Conservation (phyloP, 202 grass and related monocot species). For the Panicum hallii region DNA sequence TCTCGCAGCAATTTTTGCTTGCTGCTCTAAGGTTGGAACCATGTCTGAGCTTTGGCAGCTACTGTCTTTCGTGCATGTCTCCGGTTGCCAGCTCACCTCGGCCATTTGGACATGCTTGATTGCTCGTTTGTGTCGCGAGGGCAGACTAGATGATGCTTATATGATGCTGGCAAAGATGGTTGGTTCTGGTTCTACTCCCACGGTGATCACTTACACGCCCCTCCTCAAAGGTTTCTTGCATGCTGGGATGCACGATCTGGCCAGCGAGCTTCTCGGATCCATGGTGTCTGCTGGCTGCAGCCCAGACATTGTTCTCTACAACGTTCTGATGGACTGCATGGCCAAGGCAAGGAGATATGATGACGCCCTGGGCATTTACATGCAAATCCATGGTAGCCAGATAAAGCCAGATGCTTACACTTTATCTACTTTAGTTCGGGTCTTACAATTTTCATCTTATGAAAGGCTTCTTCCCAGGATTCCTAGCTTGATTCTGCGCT, state of each 20-base stretch:
- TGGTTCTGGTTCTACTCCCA: conserved; percentile 54
- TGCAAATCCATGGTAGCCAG: conserved; percentile 49
- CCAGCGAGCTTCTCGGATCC: conserved; percentile 49
- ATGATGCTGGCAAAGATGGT: conserved; percentile 64
- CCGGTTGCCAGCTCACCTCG: conserved; percentile 51
- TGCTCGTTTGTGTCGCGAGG: conserved; percentile 52
- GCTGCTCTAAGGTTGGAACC: conserved; percentile 69
- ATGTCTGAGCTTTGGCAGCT: conserved; percentile 66
- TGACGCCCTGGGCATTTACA: conserved; percentile 65
- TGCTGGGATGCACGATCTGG: conserved; percentile 57
- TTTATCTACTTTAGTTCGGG: conserved; percentile 65
- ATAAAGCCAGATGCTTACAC: conserved; percentile 83
- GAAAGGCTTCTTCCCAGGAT: conserved; percentile 60
- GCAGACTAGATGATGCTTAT: conserved; percentile 60
- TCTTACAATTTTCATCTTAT: conserved; percentile 59
- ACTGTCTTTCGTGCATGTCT: conserved; percentile 58
- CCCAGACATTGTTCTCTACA: conserved; percentile 83
- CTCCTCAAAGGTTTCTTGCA: conserved; percentile 69
- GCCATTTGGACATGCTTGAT: conserved; percentile 89
- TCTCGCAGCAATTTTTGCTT: conserved; percentile 56
- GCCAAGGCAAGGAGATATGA: conserved; percentile 64
- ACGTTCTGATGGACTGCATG: conserved; percentile 88
- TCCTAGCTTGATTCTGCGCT: conserved; percentile 51
- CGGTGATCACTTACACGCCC: conserved; percentile 75
- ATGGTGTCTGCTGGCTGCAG: conserved; percentile 68